These are phyloP conservation scores for Tolypocladium inflatum DNA, from an alignment of 2,329 filamentous ascomycete genomes.

Conservation along the genomic window DNA sequence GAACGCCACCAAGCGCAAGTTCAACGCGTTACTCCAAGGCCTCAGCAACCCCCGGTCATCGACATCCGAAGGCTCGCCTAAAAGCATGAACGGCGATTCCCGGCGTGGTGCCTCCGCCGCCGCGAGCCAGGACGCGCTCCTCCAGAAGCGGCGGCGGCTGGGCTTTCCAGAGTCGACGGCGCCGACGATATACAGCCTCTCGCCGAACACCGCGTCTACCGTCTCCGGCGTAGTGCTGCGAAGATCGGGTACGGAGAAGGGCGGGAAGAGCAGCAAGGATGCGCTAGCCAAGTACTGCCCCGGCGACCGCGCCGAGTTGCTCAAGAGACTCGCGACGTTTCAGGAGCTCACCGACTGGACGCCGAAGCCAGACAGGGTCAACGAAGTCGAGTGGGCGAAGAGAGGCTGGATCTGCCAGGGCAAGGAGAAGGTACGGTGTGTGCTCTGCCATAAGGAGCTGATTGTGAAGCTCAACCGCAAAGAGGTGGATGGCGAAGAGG, in stretches of 20 bases:
- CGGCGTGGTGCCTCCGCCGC: constrained; percentile 8
- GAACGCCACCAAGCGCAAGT: constrained; percentile 76
- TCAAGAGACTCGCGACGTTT: constrained; percentile 76
- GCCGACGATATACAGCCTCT: constrained; percentile 12
- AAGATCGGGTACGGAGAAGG: constrained; percentile 1
- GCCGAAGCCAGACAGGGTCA: constrained; percentile 78
- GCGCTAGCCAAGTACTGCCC: constrained; percentile 65
- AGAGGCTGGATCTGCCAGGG: constrained; percentile 81
- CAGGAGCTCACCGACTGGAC: constrained; percentile 88
- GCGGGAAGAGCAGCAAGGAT: constrained; percentile 11
- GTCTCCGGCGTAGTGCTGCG: constrained; percentile 5
- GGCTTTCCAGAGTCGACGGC: constrained; percentile 32
- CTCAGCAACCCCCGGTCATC: constrained; percentile 36
- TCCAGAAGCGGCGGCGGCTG: constrained; percentile 44
- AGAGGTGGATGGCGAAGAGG: constrained; percentile 45
- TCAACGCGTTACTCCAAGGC: constrained; percentile 64
- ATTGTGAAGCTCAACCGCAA: constrained; percentile 67
- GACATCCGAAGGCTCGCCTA: constrained; percentile 4
- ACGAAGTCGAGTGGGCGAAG: constrained; percentile 91
- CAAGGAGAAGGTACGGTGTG: constrained; percentile 76
- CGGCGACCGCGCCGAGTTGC: constrained; percentile 72
- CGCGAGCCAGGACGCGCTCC: constrained; percentile 27
- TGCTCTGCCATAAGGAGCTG: constrained; percentile 74
- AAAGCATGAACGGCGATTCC: constrained; percentile 12
- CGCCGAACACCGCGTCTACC: constrained; percentile 9